Evolutionary conservation across 345 rosid genomes (phyloP), one percentile per base, ranked within the genome.

Genomic region (Mercurialis annua): DNA sequence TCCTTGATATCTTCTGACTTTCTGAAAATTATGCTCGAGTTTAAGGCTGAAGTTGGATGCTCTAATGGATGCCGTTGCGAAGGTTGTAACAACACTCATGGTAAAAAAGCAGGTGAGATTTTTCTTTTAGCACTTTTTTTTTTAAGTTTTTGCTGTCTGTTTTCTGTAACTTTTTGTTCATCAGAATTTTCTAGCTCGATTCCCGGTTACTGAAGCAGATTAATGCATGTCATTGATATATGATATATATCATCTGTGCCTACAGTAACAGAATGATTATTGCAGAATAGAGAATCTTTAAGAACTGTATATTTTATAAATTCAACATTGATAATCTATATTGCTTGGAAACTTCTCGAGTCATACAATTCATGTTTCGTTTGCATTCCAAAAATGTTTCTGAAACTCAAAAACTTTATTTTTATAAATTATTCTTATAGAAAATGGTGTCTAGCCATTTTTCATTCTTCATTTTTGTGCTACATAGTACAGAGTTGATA

Each of bases 31-130:
- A 63, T 68, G 21, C 59, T 61, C 11, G 12, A 2, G 50, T 66
- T 56, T 2, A 58, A 80, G 83, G 80, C 78, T 40, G 71, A 71
- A 20, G 82, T 82, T 57, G 86, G 86, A 70, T 82, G 84, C 75
- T 75, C 75, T 16, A 72, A 65, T 43, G 80, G 75, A 68, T 82
- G 86, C 62, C 73, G 78, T 15, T 82, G 86, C 55, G 86, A 80
- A 70, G 61, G 56, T 63, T 82, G 86, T 61, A 30, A 65, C 49
- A 82, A 82, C 66, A 31, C 80, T 31, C 75, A 58, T 16, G 83
- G 83, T 38, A 69, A 63, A 66, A 82, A 77, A 65, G 14, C 61
- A 66, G 81, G 83, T 81, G 42, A 50, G 59, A 8, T 10, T 47
- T 66, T 18, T 29, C 43, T 30, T 33, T 15, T 43, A 36, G 40